These are phyloP conservation scores for Pseudogymnoascus sp. DNA, from an alignment of 2,329 filamentous ascomycete genomes.

Conservation along the genomic window DNA sequence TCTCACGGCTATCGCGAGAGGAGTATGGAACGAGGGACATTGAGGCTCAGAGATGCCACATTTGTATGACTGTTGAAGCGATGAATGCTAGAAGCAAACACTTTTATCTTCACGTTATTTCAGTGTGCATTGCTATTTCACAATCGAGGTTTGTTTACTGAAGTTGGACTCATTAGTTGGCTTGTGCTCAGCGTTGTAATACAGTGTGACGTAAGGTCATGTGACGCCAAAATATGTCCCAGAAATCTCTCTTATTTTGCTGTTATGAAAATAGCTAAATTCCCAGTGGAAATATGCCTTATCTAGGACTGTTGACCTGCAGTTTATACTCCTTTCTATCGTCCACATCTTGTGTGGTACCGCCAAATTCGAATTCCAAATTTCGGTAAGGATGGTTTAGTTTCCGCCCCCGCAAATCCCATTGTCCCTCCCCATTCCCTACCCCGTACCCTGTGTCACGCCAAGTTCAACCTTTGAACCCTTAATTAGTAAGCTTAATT, in stretches of 20 bases:
- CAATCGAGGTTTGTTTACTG: slow-evolving; percentile 1
- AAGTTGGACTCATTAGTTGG: background rate
- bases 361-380: background rate
- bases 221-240: background rate
- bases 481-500: slow-evolving; percentile 6
- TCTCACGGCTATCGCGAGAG: slow-evolving; percentile 65
- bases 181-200: background rate
- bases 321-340: background rate
- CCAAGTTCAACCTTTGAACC: background rate
- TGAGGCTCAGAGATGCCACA: background rate
- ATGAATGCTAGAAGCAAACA: slow-evolving; percentile 8
- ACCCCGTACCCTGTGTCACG: background rate
- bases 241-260: background rate
- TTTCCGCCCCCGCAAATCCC: background rate
- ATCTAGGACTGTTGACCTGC: background rate
- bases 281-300: background rate
- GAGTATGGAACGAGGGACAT: slow-evolving; percentile 74
- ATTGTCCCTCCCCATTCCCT: background rate
- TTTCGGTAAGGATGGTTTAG: background rate
- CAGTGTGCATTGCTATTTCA: background rate
- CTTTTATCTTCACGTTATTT: background rate
- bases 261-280: background rate
- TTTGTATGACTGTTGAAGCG: background rate
- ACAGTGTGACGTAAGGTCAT: slow-evolving; percentile 1
- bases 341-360: background rate